Evolutionary conservation across 192 early-diverging fungal genomes (phyloP).

Genomic region (Backusella australiensis): DNA sequence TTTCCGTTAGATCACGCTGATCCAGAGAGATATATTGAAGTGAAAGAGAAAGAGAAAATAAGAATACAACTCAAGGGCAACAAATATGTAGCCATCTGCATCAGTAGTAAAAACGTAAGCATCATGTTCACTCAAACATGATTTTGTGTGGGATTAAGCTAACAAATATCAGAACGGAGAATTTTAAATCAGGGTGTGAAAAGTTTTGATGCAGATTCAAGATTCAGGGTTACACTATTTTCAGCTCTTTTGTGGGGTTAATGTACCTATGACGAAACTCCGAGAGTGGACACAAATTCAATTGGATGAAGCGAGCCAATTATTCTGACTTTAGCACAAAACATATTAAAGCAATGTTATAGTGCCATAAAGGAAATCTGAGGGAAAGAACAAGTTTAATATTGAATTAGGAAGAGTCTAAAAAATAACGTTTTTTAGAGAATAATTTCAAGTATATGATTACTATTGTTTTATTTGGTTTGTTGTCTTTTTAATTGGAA

Average conservation of each 20-base stretch:
- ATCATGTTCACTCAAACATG: neutral
- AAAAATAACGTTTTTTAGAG: neutral
- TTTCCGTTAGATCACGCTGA: neutral
- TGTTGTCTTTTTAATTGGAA: too few species aligned
- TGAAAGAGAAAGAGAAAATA: neutral
- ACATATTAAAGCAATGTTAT: neutral
- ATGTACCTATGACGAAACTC: neutral
- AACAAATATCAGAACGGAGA: constrained; percentile 5
- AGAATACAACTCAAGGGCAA: neutral
- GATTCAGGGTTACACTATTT: neutral
- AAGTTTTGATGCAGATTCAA: neutral
- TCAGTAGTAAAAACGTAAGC: neutral
- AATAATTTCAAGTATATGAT: too few species aligned
- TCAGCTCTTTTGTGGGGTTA: neutral
- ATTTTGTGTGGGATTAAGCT: neutral
- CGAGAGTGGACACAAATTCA: neutral
- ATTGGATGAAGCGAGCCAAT: neutral
- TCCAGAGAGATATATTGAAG: neutral
- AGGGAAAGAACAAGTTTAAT: neutral
- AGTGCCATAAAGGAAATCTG: neutral
- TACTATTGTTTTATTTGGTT: too few species aligned
- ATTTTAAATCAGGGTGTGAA: constrained; percentile 3
- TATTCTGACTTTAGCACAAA: neutral
- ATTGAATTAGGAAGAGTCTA: neutral
- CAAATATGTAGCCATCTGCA: neutral